Percentiles rank a stretch among this genome's conserved stretches.
These are phyloP conservation scores for Coemansia sp. DNA, from an alignment of 192 early-diverging fungal genomes.

Conservation along the genomic window DNA sequence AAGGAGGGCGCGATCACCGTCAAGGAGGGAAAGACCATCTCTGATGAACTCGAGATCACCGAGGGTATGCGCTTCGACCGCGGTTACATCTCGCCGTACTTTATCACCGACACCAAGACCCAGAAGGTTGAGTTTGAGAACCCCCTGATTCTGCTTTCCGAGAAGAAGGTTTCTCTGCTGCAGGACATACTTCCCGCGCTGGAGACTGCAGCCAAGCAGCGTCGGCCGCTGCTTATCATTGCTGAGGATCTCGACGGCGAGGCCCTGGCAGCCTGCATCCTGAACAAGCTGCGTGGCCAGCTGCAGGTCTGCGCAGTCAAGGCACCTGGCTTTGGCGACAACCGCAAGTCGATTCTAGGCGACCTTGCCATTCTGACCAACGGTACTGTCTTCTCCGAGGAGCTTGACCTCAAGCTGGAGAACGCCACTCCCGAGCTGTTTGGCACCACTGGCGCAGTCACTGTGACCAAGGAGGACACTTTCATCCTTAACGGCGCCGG, in stretches of 20 bases:
- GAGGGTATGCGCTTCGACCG: constrained; percentile 99
- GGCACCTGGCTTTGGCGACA: constrained; percentile 99
- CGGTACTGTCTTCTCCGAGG: constrained; percentile 95
- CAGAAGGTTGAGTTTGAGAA: constrained; percentile 99
- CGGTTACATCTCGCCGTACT: constrained; percentile 99
- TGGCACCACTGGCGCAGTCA: constrained; percentile 83
- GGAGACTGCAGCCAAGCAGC: constrained; percentile 89
- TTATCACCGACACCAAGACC: constrained; percentile 97
- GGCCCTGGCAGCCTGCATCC: constrained; percentile 97
- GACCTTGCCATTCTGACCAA: constrained; percentile 97
- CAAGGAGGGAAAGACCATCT: constrained; percentile 99
- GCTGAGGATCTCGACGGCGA: constrained; percentile 99
- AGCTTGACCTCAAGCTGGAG: constrained; percentile 96
- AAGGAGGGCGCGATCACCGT: constrained; percentile 99
- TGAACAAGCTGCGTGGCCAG: constrained; percentile 99
- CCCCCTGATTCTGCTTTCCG: constrained; percentile 95
- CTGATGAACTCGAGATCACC: constrained; percentile 99
- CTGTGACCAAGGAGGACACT: constrained; percentile 99
- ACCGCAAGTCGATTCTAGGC: constrained; percentile 98
- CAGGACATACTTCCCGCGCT: constrained; percentile 96
- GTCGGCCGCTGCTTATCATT: constrained; percentile 95
- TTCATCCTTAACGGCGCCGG: constrained; percentile 96
- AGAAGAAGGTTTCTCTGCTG: constrained; percentile 95
- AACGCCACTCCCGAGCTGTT: constrained; percentile 89
- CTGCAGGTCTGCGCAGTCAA: constrained; percentile 96